phyloP scores from a whole-genome alignment of 257 asterid species.

The Nyctanthes arbortristis region DNA sequence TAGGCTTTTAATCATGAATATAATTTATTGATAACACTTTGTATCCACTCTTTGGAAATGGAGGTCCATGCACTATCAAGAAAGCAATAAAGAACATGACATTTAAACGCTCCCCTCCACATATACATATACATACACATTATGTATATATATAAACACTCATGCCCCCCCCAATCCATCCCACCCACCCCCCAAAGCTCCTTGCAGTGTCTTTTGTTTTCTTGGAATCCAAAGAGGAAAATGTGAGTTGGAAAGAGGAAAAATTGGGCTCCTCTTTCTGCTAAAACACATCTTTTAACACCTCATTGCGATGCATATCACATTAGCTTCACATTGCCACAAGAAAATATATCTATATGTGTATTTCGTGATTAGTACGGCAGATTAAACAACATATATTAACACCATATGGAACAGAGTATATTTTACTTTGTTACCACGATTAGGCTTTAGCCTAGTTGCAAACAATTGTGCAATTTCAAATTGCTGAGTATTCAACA shows the following conservation, averaged over 20 bases:
- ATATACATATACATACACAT: constrained; percentile 3
- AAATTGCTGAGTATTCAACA: no score
- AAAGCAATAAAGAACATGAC: constrained; percentile 43
- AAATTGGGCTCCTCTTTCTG: constrained; percentile 22
- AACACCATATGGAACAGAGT: no score
- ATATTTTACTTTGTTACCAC: no score
- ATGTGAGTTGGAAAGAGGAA: constrained; percentile 53
- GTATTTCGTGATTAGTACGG: no score
- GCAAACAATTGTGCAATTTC: no score
- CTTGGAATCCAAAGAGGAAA: constrained; percentile 49
- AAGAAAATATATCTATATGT: no score
- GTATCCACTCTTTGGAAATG: no score
- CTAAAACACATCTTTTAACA: constrained; percentile 30
- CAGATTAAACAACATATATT: no score
- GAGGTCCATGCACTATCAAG: constrained; percentile 63
- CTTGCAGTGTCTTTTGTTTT: constrained; percentile 45
- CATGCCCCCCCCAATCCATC: background rate
- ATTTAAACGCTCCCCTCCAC: constrained; percentile 78
- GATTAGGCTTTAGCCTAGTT: no score
- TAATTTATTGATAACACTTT: no score
- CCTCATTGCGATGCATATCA: constrained; percentile 12
- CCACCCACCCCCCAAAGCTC: constrained; percentile 12
- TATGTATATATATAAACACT: background rate
- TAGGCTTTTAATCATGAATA: no score
- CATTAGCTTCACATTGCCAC: constrained; percentile 41